Evolutionary conservation across 495 filamentous ascomycete genomes (phyloP).

Genomic region (Annulohypoxylon moriforme): DNA sequence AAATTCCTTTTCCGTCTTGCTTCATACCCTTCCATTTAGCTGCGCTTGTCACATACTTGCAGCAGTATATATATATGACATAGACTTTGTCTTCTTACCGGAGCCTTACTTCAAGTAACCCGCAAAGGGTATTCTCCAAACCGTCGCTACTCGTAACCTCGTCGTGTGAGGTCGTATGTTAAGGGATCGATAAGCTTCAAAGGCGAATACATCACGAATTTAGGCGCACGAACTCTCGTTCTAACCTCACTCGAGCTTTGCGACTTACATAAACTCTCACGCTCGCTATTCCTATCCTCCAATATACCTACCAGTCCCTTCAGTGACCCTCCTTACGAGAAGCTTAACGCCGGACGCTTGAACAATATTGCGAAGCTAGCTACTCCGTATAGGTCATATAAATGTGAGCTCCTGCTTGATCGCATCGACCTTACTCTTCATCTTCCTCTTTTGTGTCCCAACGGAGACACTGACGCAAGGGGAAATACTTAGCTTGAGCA

Average conservation of each 20-base stretch:
- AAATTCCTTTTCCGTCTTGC: conserved; percentile 18
- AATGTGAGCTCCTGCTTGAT: conserved; percentile 44
- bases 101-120: conserved; percentile 1
- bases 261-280: conserved; percentile 28
- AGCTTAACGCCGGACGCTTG: not conserved
- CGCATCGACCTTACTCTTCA: conserved; percentile 7
- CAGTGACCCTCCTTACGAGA: conserved; percentile 3
- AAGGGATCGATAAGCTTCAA: conserved; percentile 18
- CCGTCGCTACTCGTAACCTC: conserved; percentile 32
- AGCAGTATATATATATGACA: conserved; percentile 34
- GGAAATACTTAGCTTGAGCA: conserved; percentile 32
- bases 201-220: conserved; percentile 28
- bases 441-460: conserved; percentile 11
- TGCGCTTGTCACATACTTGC: conserved; percentile 15
- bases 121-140: not conserved
- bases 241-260: conserved; percentile 9
- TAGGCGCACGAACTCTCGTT: conserved; percentile 8
- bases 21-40: conserved; percentile 11
- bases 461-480: conserved; percentile 41
- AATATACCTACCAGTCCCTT: not conserved
- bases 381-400: conserved; percentile 27
- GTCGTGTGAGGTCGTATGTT: conserved; percentile 33
- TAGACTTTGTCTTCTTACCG: conserved; percentile 17
- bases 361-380: not conserved
- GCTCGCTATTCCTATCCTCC: conserved; percentile 8